Evolutionary conservation across 768 basidiomycete species (phyloP).

Genomic region (Chalciporus sphaerocephalus): DNA sequence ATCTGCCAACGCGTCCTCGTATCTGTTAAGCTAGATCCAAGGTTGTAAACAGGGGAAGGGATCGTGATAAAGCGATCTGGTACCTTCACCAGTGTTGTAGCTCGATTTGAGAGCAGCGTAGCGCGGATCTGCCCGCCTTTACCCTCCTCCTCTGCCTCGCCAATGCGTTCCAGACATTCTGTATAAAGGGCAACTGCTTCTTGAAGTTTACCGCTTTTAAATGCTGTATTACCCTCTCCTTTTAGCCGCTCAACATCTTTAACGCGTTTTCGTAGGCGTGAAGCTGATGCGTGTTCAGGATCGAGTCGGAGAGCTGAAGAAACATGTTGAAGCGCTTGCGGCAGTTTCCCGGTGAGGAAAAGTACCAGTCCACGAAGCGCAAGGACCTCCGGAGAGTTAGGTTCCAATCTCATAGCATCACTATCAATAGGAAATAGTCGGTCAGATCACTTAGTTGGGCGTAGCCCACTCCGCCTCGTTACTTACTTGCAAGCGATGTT

Average conservation of each 20-base stretch:
- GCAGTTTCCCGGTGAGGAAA: conserved; percentile 66
- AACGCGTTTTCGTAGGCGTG: conserved; percentile 69
- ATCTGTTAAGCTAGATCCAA: conserved; percentile 49
- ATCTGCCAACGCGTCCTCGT: conserved; percentile 68
- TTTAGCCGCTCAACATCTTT: conserved; percentile 80
- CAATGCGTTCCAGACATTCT: conserved; percentile 72
- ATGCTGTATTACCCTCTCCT: conserved; percentile 78
- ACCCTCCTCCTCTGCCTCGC: conserved; percentile 63
- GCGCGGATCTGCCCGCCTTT: conserved; percentile 80
- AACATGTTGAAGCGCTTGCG: conserved; percentile 68
- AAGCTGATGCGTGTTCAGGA: conserved; percentile 69
- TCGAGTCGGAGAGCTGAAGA: conserved; percentile 71
- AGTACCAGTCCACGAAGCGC: conserved; percentile 74
- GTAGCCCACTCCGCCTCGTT: not conserved
- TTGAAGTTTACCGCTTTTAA: conserved; percentile 55
- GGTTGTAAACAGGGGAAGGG: conserved; percentile 3
- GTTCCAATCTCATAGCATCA: conserved; percentile 67
- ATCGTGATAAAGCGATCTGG: not conserved
- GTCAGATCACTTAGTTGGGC: not conserved
- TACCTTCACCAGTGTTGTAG: conserved; percentile 77
- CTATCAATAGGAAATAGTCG: conserved; percentile 35
- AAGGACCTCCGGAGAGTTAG: conserved; percentile 76
- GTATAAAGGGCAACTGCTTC: conserved; percentile 69
- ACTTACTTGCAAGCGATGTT: conserved; percentile 69
- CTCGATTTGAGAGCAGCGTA: conserved; percentile 77